Base-by-base conservation (phyloP, 2,329 filamentous ascomycete species). In the Diaporthe longicolla region DNA sequence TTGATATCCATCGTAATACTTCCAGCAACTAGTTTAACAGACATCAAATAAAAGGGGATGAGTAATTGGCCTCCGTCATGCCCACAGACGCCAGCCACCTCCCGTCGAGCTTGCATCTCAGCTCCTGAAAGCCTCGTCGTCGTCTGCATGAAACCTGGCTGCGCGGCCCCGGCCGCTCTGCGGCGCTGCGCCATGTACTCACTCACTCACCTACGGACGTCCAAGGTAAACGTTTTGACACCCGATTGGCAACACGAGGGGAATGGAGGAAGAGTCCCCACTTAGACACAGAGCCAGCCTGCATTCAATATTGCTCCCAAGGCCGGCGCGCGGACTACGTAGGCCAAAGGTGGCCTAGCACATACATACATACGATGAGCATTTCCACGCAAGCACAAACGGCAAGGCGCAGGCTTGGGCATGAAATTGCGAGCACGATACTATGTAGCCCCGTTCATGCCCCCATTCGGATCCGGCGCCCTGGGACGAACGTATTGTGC, bases 101-200 rank as follows among this genome's bases (percentile, higher is more conserved):
- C 48, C 63, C 45, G 8, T 7, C 45, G 26, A 21, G 48, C 40
- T 26, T 48, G 59, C 59, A 48, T n/a, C 40, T 63, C 59, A 45
- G 21, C 40, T 43, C 15, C 11, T 40, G 24, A 45, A 54, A 55
- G n/a, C 69, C 24, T 19, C 45, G 26, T 17, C 24, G 21, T 32
- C 57, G 32, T 63, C 50, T 71, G 48, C 57, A 63, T 54, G 45
- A 54, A 37, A 54, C 63, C 5, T 54, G 48, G 58, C 70, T 61
- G 70, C 69, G 29, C 58, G 57, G 70, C 48, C 69, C 21, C 58
- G 57, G 70, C 48, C 70, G 45, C 50, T 43, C 17, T 45, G 50
- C 40, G 19, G 45, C 59, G 45, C 48, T 63, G 57, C 54, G 37
- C 45, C 24, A 45, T 54, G 58, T 37, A 48, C 11, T 8, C 13